These are phyloP conservation scores for Leersia perrieri DNA, from an alignment of 176 grass and related monocot genomes.

Conservation along the genomic window DNA sequence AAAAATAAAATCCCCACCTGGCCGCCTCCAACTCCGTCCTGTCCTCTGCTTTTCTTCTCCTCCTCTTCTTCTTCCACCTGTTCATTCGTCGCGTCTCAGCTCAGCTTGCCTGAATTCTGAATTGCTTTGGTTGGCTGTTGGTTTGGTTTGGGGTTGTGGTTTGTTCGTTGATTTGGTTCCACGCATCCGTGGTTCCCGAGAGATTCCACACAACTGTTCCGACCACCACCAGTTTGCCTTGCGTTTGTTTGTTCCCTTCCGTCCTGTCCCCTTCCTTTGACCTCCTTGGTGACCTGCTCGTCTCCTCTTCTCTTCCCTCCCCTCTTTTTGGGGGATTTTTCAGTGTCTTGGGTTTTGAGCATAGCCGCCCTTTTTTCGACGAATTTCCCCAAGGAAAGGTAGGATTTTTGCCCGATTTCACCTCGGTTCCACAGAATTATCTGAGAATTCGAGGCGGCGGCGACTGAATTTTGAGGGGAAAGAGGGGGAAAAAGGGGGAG, in stretches of 20 bases:
- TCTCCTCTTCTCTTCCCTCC: constrained; percentile 1
- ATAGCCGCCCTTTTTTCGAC: not conserved
- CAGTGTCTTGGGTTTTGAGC: constrained; percentile 1
- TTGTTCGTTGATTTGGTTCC: constrained; percentile 43
- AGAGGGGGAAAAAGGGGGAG: not conserved
- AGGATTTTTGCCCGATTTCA: constrained; percentile 4
- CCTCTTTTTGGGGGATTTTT: not conserved
- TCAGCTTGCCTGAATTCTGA: not conserved
- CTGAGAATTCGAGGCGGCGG: not conserved
- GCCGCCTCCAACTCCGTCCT: not conserved
- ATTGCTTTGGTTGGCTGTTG: not conserved
- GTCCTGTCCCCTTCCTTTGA: constrained; percentile 30
- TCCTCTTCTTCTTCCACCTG: not conserved
- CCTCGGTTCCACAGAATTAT: constrained; percentile 14
- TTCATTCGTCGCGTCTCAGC: constrained; percentile 5
- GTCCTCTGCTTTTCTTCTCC: not conserved
- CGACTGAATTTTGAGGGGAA: not conserved
- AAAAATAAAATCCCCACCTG: too few relatives aligned
- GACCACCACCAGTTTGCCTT: not conserved
- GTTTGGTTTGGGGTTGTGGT: not conserved
- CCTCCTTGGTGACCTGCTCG: not conserved
- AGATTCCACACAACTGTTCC: constrained; percentile 16
- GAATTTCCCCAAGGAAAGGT: not conserved
- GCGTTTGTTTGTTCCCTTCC: constrained; percentile 7
- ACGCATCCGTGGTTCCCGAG: constrained; percentile 15